Percentiles rank a stretch among this genome's conserved stretches.
phyloP scores from a whole-genome alignment of 495 filamentous ascomycete species.

The Hyaloscypha bicolor region DNA sequence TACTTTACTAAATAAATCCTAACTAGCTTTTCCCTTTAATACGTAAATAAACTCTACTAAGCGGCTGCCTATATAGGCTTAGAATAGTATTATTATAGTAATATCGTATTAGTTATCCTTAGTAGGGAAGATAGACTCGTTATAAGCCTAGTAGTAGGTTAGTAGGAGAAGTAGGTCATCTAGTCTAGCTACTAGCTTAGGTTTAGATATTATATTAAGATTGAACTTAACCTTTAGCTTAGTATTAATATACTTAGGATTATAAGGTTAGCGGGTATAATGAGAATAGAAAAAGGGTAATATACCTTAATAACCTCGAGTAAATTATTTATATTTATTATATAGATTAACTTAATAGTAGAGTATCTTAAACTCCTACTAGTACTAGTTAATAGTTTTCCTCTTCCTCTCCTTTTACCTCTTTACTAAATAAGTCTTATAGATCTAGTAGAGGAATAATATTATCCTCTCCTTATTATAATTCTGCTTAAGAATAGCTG shows the following conservation, averaged over 20 bases:
- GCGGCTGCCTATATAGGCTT: too few species aligned
- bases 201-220: conserved; percentile 16
- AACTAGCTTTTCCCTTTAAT: conserved; percentile 16
- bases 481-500: conserved; percentile 17
- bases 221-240: conserved; percentile 13
- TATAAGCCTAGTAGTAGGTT: conserved; percentile 22
- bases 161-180: conserved; percentile 28
- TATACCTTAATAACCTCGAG: conserved; percentile 40
- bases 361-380: too few species aligned
- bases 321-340: conserved; percentile 31
- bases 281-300: conserved; percentile 1
- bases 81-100: conserved; percentile 23
- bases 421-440: conserved; percentile 17
- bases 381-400: not conserved
- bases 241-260: conserved; percentile 13
- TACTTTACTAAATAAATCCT: conserved; percentile 13
- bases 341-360: conserved; percentile 1
- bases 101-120: conserved; percentile 24
- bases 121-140: conserved; percentile 21
- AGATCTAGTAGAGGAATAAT: conserved; percentile 24
- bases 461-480: conserved; percentile 25
- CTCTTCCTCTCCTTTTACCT: conserved; percentile 9
- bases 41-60: conserved; percentile 24
- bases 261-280: not conserved
- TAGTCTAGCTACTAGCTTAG: conserved; percentile 26